phyloP scores from a whole-genome alignment of 106 monocot genomes.

The Chionographis japonica region DNA sequence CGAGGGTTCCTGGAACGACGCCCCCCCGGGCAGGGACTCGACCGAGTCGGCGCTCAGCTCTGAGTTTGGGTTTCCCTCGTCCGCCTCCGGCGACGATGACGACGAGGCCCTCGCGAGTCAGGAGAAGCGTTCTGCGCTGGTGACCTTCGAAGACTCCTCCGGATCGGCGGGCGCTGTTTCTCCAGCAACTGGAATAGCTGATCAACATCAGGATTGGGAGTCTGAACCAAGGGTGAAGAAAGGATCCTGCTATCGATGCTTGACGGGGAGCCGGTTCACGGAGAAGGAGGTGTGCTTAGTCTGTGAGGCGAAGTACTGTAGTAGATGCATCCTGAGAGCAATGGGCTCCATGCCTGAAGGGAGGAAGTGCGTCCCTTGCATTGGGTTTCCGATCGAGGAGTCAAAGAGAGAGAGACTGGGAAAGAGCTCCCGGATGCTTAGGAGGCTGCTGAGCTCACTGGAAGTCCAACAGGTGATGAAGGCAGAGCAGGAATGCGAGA shows the following conservation, averaged over 20 bases:
- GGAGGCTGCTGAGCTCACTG: conserved; percentile 47
- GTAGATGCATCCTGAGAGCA: conserved; percentile 47
- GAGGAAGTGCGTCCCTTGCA: conserved; percentile 74
- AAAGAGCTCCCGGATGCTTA: conserved; percentile 61
- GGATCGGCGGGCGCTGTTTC: conserved; percentile 7
- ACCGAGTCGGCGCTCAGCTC: conserved; percentile 21
- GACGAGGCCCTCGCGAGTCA: not conserved
- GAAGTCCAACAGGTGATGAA: conserved; percentile 78
- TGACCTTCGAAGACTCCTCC: conserved; percentile 24
- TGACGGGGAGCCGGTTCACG: conserved; percentile 59
- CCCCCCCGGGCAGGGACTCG: conserved; percentile 4
- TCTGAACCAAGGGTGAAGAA: conserved; percentile 18
- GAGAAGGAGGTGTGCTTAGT: conserved; percentile 81
- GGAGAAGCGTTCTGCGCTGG: not conserved
- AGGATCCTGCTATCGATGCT: conserved; percentile 56
- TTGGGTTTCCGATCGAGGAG: conserved; percentile 56
- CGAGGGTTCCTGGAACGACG: not conserved
- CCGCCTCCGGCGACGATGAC: conserved; percentile 12
- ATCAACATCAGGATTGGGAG: conserved; percentile 6
- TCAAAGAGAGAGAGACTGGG: conserved; percentile 66
- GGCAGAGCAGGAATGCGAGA: conserved; percentile 64
- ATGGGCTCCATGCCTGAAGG: conserved; percentile 99
- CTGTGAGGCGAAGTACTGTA: conserved; percentile 76
- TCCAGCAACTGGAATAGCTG: not conserved
- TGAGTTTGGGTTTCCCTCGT: conserved; percentile 20